Conservation (phyloP, 2,329 filamentous ascomycete genomes). For the Aspergillus sp. region DNA sequence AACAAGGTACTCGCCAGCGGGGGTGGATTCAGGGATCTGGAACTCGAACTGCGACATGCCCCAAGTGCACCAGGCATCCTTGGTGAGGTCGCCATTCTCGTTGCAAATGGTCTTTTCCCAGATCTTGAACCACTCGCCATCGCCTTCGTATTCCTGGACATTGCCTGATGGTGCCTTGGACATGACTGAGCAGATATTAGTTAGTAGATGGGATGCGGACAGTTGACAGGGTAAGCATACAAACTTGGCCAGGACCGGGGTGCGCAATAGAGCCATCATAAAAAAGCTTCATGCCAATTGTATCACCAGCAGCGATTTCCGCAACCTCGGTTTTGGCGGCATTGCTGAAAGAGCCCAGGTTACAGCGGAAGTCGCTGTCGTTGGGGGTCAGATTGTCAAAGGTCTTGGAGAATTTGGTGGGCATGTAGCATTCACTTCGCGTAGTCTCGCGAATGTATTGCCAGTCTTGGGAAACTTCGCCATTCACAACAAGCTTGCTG, state of each 20-base stretch:
- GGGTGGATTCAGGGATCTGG: constrained; percentile 40
- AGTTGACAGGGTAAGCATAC: constrained; percentile 1
- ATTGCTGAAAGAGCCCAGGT: constrained; percentile 15
- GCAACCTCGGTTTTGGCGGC: constrained; percentile 17
- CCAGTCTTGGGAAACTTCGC: constrained; percentile 10
- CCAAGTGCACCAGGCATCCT: constrained; percentile 15
- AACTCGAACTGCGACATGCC: constrained; percentile 23
- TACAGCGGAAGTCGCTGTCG: constrained; percentile 18
- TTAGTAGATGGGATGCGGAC: neutral
- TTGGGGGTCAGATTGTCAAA: constrained; percentile 16
- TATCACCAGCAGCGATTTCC: constrained; percentile 14
- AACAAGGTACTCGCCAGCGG: constrained; percentile 50
- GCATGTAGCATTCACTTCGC: constrained; percentile 13
- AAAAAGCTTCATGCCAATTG: constrained; percentile 15
- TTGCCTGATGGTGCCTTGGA: constrained; percentile 17
- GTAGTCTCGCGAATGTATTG: constrained; percentile 18
- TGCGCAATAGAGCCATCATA: constrained; percentile 13
- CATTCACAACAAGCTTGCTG: constrained; percentile 15
- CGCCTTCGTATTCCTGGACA: constrained; percentile 18
- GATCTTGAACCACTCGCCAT: constrained; percentile 24
- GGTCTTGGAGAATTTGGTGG: constrained; percentile 13
- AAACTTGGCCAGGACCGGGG: constrained; percentile 18
- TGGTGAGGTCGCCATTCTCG: constrained; percentile 11
- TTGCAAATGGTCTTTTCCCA: constrained; percentile 17
- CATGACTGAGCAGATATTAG: constrained; percentile 7